These are phyloP conservation scores for Geosmithia flava DNA, from an alignment of 2,329 filamentous ascomycete species.

Conservation along the genomic window DNA sequence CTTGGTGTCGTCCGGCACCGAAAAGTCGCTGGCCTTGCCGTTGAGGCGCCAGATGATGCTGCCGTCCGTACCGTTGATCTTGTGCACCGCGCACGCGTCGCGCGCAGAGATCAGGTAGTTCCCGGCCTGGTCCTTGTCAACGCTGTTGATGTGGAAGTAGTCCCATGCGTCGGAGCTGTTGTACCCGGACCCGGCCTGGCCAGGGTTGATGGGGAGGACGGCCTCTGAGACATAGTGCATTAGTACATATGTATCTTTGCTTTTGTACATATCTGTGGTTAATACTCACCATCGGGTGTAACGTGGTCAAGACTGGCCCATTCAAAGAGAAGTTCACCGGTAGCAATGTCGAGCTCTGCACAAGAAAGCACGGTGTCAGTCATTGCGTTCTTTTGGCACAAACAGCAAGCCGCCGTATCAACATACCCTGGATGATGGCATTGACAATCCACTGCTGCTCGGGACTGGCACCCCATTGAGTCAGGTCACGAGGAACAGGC, in stretches of 20 bases:
- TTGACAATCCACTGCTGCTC: constrained; percentile 45
- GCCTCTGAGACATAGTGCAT: constrained; percentile 23
- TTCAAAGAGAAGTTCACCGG: constrained; percentile 35
- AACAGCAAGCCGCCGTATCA: constrained; percentile 7
- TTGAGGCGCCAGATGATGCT: constrained; percentile 39
- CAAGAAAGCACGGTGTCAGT: constrained; percentile 3
- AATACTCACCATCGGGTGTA: constrained; percentile 10
- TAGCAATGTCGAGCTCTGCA: constrained; percentile 35
- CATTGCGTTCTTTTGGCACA: background rate
- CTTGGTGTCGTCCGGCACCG: constrained; percentile 18
- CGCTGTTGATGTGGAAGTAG: constrained; percentile 46
- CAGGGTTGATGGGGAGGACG: constrained; percentile 30
- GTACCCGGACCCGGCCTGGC: constrained; percentile 20
- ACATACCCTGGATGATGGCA: constrained; percentile 37
- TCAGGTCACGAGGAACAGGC: constrained; percentile 31
- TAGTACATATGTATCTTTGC: too few relatives aligned
- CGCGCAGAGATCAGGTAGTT: constrained; percentile 44
- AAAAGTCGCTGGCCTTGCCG: constrained; percentile 29
- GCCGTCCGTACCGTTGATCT: constrained; percentile 34
- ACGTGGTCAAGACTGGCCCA: constrained; percentile 20
- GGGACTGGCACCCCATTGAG: constrained; percentile 27
- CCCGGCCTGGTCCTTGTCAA: constrained; percentile 32
- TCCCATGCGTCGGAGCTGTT: constrained; percentile 30
- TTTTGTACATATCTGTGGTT: too few relatives aligned
- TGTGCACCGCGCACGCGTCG: constrained; percentile 31